Evolutionary conservation across 208 protist genomes (phyloP).

Genomic region (Trichomonas tenax): DNA sequence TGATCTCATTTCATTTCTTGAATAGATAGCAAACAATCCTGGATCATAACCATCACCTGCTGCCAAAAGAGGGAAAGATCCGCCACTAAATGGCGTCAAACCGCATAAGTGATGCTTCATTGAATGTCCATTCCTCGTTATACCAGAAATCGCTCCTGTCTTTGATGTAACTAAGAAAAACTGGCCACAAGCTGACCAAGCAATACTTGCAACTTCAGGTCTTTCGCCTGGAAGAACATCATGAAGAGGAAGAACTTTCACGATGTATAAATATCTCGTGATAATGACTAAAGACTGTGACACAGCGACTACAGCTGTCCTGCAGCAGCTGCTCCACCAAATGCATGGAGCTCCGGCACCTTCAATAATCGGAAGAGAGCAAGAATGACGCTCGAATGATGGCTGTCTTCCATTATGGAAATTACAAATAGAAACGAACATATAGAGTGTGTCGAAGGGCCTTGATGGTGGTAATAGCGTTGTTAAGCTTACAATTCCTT

Average conservation of each 20-base stretch:
- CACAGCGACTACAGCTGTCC: background rate
- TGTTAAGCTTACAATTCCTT: background rate
- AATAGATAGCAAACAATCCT: background rate
- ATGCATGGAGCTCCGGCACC: background rate
- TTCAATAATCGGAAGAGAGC: background rate
- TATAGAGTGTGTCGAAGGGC: background rate
- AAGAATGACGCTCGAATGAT: background rate
- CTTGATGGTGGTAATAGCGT: background rate
- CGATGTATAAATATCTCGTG: background rate
- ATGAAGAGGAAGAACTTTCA: background rate
- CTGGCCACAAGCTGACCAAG: background rate
- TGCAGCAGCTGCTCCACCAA: background rate
- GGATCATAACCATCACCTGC: background rate
- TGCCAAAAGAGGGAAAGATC: background rate
- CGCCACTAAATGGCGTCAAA: background rate
- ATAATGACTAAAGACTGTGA: constrained; percentile 1
- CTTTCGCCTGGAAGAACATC: background rate
- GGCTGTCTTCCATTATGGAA: background rate
- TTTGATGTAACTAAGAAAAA: constrained; percentile 11
- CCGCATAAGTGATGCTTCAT: background rate
- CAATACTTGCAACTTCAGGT: background rate
- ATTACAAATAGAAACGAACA: background rate
- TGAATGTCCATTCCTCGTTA: background rate
- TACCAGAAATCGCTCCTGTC: background rate
- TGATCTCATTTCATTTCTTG: background rate